These are phyloP conservation scores for Myriangium duriaei DNA, from an alignment of 2,329 filamentous ascomycete species.

Conservation along the genomic window DNA sequence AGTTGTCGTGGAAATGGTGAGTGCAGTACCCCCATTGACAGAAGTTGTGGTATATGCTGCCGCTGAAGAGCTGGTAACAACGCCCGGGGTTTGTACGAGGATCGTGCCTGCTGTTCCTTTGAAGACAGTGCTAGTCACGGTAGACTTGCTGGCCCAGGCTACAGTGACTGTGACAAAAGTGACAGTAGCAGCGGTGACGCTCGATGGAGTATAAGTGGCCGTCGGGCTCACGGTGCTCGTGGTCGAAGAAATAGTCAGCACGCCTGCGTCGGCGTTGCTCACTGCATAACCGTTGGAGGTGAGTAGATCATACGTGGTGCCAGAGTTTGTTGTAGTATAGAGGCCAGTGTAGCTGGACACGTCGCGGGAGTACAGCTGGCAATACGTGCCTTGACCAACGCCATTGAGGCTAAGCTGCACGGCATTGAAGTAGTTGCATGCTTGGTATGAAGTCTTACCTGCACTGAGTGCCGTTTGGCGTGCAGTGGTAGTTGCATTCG, in stretches of 20 bases:
- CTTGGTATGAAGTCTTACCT: constrained; percentile 1
- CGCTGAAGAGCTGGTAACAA: neutral
- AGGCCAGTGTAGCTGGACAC: constrained; percentile 10
- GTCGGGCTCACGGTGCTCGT: constrained; percentile 7
- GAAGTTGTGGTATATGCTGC: constrained; percentile 8
- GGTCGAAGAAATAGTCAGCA: constrained; percentile 7
- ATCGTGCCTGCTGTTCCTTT: neutral
- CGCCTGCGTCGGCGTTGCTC: constrained; percentile 9
- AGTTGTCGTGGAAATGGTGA: constrained; percentile 10
- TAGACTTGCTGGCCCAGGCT: neutral
- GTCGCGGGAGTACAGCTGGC: constrained; percentile 20
- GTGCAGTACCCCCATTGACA: constrained; percentile 6
- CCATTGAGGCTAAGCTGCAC: constrained; percentile 25
- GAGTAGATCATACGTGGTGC: constrained; percentile 10
- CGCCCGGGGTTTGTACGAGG: neutral
- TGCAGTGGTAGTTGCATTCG: constrained; percentile 2
- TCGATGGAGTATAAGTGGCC: constrained; percentile 3
- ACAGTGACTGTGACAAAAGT: neutral
- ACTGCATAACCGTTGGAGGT: constrained; percentile 12
- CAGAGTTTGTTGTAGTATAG: constrained; percentile 5
- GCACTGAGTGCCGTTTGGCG: constrained; percentile 7
- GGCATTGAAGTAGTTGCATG: constrained; percentile 20
- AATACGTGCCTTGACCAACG: constrained; percentile 22
- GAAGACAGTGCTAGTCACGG: neutral
- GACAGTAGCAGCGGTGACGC: neutral